phyloP scores from a whole-genome alignment of 1,139 yeast species.

The Lodderomyces elongisporus region DNA sequence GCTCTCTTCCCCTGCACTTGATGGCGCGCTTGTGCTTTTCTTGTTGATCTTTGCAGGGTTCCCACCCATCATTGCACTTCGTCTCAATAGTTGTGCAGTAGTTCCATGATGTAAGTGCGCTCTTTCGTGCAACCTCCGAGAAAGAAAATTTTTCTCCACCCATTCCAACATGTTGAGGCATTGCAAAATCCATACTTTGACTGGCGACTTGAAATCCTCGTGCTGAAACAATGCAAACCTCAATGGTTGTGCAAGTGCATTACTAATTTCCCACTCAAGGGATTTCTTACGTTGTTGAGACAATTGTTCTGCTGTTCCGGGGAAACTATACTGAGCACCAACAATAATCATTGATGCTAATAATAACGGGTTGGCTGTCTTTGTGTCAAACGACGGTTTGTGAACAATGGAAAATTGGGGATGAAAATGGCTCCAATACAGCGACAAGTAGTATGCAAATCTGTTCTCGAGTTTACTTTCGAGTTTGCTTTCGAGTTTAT shows the following conservation, averaged over 20 bases:
- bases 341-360: conserved; percentile 53
- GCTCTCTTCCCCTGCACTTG: conserved; percentile 26
- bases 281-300: conserved; percentile 16
- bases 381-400: conserved; percentile 57
- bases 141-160: conserved; percentile 60
- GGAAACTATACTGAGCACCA: conserved; percentile 39
- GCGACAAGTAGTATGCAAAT: conserved; percentile 23
- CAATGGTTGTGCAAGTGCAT: conserved; percentile 52
- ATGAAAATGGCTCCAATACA: conserved; percentile 43
- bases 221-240: conserved; percentile 59
- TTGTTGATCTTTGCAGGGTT: conserved; percentile 40
- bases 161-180: conserved; percentile 58
- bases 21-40: conserved; percentile 18
- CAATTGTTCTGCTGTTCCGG: conserved; percentile 11
- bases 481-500: conserved; percentile 18
- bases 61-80: conserved; percentile 73
- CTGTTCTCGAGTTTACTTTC: conserved; percentile 25
- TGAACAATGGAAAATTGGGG: conserved; percentile 60
- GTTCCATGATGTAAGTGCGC: conserved; percentile 77
- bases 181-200: conserved; percentile 64
- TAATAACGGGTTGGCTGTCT: conserved; percentile 47
- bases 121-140: conserved; percentile 62
- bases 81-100: conserved; percentile 62
- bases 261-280: conserved; percentile 24
- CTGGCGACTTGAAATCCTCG: conserved; percentile 56